Base-by-base conservation (phyloP, 306 rosid species). In the Corylus heterophylla region DNA sequence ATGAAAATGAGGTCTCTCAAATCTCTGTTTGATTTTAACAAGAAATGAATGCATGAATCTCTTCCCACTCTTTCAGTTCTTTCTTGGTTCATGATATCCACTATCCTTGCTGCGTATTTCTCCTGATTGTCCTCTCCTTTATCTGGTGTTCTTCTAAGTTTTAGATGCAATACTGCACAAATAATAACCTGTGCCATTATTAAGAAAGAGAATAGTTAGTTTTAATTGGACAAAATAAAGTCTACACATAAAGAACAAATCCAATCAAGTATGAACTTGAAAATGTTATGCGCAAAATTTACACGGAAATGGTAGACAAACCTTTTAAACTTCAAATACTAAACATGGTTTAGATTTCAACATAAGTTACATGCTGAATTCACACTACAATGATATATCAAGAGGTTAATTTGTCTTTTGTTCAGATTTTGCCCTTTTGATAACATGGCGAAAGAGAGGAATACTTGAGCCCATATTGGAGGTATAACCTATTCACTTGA, bases 1-100 rank as follows among this genome's bases (percentile, higher is more conserved):
- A 84, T 83, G 87, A 92, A 89, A 74, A 86, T 71, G 59, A 91
- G 73, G 67, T 92, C 95, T 87, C 94, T 92, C 87, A 92, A 45
- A 79, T 94, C 92, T 66, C 86, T 84, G 39, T 83, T 79, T 25
- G 88, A 68, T 66, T 92, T 86, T 68, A 89, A 73, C 76, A 94
- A 75, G 86, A 73, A 83, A 67, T 84, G 80, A 74, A 79, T 79
- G 86, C 90, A 88, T 9, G 73, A 83, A 70, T 89, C 92, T 85
- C 87, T 86, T 80, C 71, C 89, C 12, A 44, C 72, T 85, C 88
- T 87, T 71, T 86, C 86, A 47, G 58, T 80, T 70, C 70, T 88
- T 77, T 83, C 74, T 0, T 88, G 76, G 82, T 82, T 79, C 88
- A 90, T 54, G 56, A 92, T 77, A 71, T 90, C 91, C 13, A 89